phyloP scores from a whole-genome alignment of 169 alveolate species.

The Prorocentrum cordatum region DNA sequence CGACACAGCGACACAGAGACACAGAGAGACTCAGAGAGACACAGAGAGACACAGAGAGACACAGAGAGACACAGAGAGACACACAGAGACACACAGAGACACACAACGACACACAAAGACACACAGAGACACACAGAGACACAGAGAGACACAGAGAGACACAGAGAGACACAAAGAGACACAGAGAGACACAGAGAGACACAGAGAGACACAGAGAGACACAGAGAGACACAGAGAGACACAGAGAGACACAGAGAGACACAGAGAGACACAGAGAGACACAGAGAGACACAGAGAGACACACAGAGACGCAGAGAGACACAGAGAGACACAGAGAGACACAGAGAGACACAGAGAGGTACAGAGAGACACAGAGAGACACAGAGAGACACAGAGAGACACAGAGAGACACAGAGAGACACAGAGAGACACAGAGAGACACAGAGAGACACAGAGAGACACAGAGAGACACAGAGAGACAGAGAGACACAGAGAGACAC shows the following conservation, averaged over 20 bases:
- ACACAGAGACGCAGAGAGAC: background rate
- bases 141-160: background rate
- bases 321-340: background rate
- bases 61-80: background rate
- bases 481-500: constrained; percentile 1
- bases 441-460: background rate
- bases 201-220: background rate
- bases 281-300: background rate
- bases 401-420: background rate
- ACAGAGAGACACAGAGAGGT: background rate
- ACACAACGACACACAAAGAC: background rate
- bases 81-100: background rate
- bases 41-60: background rate
- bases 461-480: background rate
- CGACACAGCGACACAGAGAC: background rate
- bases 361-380: background rate
- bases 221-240: background rate
- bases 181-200: background rate
- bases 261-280: background rate
- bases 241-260: background rate
- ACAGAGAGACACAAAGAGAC: background rate
- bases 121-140: background rate
- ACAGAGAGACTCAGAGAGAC: background rate
- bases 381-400: background rate
- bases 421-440: background rate